Evolutionary conservation across 345 rosid species (phyloP), one percentile per base, ranked within the genome.

Genomic region (Salix viminalis): DNA sequence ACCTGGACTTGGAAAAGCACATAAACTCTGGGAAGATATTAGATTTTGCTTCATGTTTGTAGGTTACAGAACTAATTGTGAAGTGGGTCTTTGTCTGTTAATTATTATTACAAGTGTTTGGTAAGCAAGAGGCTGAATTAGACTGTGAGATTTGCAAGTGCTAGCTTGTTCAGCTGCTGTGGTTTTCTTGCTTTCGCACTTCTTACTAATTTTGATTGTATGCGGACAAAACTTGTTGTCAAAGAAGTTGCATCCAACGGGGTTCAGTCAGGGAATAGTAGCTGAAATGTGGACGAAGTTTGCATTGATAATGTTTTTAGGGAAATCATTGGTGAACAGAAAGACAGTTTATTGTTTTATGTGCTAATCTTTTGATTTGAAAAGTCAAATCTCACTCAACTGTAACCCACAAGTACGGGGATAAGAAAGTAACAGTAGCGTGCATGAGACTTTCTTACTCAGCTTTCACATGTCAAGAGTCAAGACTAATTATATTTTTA

Each of bases 41-140:
- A 75, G 69, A 65, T 80, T 70, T 21, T 71, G 77, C 72, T 71
- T 80, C 83, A 80, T 80, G 28, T 67, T 28, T 24, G n/a, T 37
- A 36, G 44, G 6, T 24, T 75, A 13, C 24, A 50, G 74, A 6
- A 13, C 60, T 6, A 30, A 16, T 67, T 24, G 30, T 34, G 67
- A 79, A 64, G 36, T 64, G 83, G 83, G 76, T 70, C 36, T 70
- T 65, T 18, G 68, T n/a, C 58, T 39, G 66, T 21, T 79, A n/a
- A 58, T 58, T 58, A 58, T 24, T 58, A n/a, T 28, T 77, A 12
- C 44, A 11, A 23, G 56, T 46, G 36, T 39, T 61, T 41, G 16
- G n/a, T 12, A 37, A 46, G 39, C 30, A 18, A 42, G 28, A 24
- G 62, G 13, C 23, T 10, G 4, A 2, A 54, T 2, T 18, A 12